Evolutionary conservation across 768 basidiomycete species (phyloP), one percentile per base, ranked within the genome.

Genomic region (Zangia roseola): DNA sequence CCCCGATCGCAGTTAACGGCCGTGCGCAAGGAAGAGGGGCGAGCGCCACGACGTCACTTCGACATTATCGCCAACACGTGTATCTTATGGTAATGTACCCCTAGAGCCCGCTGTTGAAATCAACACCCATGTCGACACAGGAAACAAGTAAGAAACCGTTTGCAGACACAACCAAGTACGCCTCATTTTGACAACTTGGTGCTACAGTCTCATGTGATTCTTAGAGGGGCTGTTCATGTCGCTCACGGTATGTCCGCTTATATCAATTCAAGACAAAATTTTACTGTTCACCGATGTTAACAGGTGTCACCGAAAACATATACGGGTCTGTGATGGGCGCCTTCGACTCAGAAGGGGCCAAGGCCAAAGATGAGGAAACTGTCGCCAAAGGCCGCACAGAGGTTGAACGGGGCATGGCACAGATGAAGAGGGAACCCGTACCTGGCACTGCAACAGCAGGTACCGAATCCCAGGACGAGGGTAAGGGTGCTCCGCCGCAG

Each of bases 291-390:
- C 34, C 2, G n/a, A 38, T 24, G 45, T 13, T 20, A 12, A 45
- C 49, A 75, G 78, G 78, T 4, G 24, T 73, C 1, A 74, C 76
- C 7, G 78, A 80, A 31, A 71, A 64, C 36, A 47, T 79, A 6
- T 71, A 76, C 21, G 79, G 79, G 7, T 69, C 74, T 0, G 49
- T 69, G 9, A 56, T 78, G 39, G 70, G 71, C 10, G 69, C 70
- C 4, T 51, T 76, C 10, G 76, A 79, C 23, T 42, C 57, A 2
- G 59, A 63, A 6, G 54, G 63, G 12, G 59, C 61, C 1, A 60
- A 58, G 6, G 49, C 56, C 6, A 64, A 60, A 14, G 63, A 78
- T 6, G 71, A 72, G 5, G 70, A 71, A 4, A 65, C 74, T 6
- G 67, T 63, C 0, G 37, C 57, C 6, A 59, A 69, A 37, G 78